These are phyloP conservation scores for Penicillium longicatenatum DNA, from an alignment of 495 filamentous ascomycete species.

Conservation along the genomic window DNA sequence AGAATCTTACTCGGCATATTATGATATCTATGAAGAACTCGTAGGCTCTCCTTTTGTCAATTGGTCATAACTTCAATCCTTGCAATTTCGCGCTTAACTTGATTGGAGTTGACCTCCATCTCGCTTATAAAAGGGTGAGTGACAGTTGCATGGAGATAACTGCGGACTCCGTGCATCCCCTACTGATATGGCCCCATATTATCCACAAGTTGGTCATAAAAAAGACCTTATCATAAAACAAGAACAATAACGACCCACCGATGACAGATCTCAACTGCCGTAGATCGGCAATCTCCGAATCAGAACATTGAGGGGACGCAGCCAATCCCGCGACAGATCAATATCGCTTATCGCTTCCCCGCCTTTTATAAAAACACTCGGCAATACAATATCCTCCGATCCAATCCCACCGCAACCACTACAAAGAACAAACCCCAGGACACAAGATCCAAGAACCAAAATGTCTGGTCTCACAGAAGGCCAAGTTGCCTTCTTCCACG, in stretches of 20 bases:
- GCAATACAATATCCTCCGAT: too few relatives aligned
- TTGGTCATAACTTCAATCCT: too few relatives aligned
- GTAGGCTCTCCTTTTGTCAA: background rate
- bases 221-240: background rate
- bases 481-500: conserved; percentile 71
- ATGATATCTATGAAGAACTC: background rate
- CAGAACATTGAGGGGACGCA: background rate
- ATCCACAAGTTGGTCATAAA: background rate
- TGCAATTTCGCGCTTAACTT: background rate
- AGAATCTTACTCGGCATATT: background rate
- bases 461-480: conserved; percentile 64
- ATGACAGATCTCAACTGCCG: background rate
- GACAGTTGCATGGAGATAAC: background rate
- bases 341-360: conserved; percentile 18
- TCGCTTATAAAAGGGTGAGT: too few relatives aligned
- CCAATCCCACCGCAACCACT: background rate
- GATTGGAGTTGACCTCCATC: background rate
- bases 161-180: background rate
- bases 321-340: conserved; percentile 4
- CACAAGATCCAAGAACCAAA: background rate
- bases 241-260: background rate
- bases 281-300: background rate
- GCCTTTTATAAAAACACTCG: conserved; percentile 6
- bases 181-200: background rate
- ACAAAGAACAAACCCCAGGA: background rate